Conservation (phyloP, 495 filamentous ascomycete genomes). For the Lasiosphaeris hirsuta region DNA sequence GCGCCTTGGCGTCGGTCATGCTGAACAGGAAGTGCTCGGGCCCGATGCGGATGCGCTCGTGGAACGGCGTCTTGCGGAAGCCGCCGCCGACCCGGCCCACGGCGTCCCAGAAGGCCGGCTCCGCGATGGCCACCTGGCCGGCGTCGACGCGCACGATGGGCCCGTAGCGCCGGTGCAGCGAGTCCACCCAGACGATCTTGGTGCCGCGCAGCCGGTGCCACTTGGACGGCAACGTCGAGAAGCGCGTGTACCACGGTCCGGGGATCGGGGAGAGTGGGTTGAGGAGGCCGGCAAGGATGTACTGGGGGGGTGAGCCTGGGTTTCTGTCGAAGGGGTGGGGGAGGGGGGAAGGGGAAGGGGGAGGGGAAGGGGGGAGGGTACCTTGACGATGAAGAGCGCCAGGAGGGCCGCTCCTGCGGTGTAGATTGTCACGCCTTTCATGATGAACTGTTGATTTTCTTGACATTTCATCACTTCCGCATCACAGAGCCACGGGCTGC, state of each 20-base stretch:
- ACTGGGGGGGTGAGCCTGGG: not conserved
- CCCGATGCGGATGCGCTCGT: slow-evolving; percentile 15
- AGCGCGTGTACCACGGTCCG: slow-evolving; percentile 44
- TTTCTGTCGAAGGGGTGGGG: no score
- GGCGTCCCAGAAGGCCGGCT: slow-evolving; percentile 51
- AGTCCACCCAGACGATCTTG: slow-evolving; percentile 10
- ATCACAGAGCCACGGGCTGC: no score
- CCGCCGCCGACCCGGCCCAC: slow-evolving; percentile 38
- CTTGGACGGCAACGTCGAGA: slow-evolving; percentile 35
- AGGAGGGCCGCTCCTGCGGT: not conserved
- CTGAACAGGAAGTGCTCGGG: slow-evolving; percentile 15
- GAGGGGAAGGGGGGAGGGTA: no score
- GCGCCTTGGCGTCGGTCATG: slow-evolving; percentile 9
- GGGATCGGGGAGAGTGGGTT: slow-evolving; percentile 51
- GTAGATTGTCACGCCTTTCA: not conserved
- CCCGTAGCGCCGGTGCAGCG: slow-evolving; percentile 48
- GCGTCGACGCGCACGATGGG: slow-evolving; percentile 54
- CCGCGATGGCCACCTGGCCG: slow-evolving; percentile 50
- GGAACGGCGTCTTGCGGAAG: slow-evolving; percentile 15
- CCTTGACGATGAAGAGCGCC: not conserved
- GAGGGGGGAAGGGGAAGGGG: no score
- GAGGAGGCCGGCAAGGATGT: slow-evolving; percentile 48
- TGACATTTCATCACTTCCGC: no score
- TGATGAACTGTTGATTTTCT: no score
- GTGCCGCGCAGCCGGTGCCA: slow-evolving; percentile 15